Percentiles rank a stretch among this genome's conserved stretches.
Conservation (phyloP, 192 early-diverging fungal species). For the Podila minutissima region DNA sequence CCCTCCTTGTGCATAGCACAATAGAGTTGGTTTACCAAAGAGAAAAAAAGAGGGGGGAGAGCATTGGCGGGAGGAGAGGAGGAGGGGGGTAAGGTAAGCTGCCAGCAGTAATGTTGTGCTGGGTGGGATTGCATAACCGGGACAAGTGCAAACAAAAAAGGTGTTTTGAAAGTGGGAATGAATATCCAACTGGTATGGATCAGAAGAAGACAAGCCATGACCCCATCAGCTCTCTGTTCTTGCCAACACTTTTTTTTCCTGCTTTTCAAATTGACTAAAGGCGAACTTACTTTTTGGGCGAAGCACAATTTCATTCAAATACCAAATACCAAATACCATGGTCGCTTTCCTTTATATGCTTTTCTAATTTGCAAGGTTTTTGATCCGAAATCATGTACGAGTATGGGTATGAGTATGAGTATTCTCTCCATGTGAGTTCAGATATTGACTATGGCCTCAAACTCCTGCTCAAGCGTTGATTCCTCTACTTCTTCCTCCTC, state of each 20-base stretch:
- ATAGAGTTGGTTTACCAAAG: too few species aligned
- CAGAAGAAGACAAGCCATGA: not conserved
- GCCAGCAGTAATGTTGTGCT: too few species aligned
- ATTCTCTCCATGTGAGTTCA: not conserved
- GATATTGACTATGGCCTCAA: not conserved
- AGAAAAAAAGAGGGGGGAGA: too few species aligned
- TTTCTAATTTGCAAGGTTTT: too few species aligned
- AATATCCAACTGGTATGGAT: not conserved
- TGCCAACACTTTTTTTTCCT: not conserved
- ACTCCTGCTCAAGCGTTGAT: not conserved
- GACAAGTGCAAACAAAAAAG: not conserved
- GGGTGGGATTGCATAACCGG: too few species aligned
- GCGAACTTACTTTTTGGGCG: not conserved
- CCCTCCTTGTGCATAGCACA: too few species aligned
- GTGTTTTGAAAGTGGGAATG: not conserved
- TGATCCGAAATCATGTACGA: too few species aligned
- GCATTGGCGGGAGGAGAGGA: too few species aligned
- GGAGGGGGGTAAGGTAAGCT: too few species aligned
- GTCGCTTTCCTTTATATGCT: too few species aligned
- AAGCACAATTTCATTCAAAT: not conserved
- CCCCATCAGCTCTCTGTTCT: not conserved
- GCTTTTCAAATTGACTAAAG: not conserved
- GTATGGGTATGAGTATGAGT: too few species aligned
- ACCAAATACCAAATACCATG: too few species aligned
- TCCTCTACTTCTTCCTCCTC: conserved; percentile 5